Percentiles rank a stretch among this genome's conserved stretches.
Conservation (phyloP, 2,329 filamentous ascomycete genomes). For the Claviceps cyperi region DNA sequence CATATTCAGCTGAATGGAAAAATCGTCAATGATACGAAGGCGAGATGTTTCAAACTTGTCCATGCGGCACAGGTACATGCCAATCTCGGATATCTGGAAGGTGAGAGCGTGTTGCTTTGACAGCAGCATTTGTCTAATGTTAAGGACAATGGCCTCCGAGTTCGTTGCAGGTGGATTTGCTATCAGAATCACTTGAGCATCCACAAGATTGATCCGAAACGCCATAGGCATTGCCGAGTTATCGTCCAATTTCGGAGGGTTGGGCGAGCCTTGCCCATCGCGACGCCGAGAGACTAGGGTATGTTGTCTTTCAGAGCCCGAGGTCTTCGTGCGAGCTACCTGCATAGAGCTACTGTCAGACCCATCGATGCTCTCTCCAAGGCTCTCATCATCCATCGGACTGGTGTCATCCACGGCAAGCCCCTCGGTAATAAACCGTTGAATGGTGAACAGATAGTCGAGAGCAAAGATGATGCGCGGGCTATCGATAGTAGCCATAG, state of each 20-base stretch:
- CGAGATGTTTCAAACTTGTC: slow-evolving; percentile 87
- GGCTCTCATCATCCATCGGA: slow-evolving; percentile 35
- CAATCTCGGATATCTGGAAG: slow-evolving; percentile 82
- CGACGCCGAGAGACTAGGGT: slow-evolving; percentile 16
- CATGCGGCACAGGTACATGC: slow-evolving; percentile 98
- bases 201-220: slow-evolving; percentile 85
- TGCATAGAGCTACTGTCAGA: slow-evolving; percentile 46
- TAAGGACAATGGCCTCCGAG: slow-evolving; percentile 90
- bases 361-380: slow-evolving; percentile 41
- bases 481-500: slow-evolving; percentile 86
- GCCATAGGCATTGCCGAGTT: slow-evolving; percentile 52
- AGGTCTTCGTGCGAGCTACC: slow-evolving; percentile 25
- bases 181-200: slow-evolving; percentile 91
- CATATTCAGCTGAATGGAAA: slow-evolving; percentile 79
- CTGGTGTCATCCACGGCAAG: slow-evolving; percentile 44
- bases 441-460: slow-evolving; percentile 85
- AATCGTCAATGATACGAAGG: slow-evolving; percentile 89
- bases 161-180: slow-evolving; percentile 81
- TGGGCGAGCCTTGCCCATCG: slow-evolving; percentile 3
- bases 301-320: slow-evolving; percentile 17
- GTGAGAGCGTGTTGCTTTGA: slow-evolving; percentile 91
- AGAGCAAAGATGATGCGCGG: slow-evolving; percentile 88
- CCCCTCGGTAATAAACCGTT: slow-evolving; percentile 65
- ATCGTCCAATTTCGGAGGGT: slow-evolving; percentile 5
- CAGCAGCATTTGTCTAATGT: slow-evolving; percentile 82